Percentiles rank a stretch among this genome's conserved stretches.
phyloP scores from a whole-genome alignment of 1,284 basidiomycete species.

The Austroboletus rostrupii region DNA sequence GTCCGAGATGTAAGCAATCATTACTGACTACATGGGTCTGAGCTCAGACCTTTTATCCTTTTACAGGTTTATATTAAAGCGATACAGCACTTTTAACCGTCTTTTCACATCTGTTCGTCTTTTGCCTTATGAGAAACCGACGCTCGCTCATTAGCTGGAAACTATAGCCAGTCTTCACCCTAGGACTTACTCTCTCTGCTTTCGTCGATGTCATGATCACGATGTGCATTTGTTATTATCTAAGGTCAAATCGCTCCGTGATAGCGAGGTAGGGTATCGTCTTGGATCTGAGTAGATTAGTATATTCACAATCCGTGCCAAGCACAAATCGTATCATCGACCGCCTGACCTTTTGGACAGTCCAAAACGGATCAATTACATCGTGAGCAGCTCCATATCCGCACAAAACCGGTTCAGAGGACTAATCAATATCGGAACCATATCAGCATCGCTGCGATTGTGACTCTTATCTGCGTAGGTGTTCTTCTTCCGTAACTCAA shows the following conservation, averaged over 20 bases:
- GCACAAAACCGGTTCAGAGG: background rate
- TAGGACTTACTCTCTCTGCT: conserved; percentile 45
- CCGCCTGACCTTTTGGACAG: conserved; percentile 43
- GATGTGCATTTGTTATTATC: conserved; percentile 39
- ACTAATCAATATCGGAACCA: background rate
- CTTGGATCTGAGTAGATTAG: background rate
- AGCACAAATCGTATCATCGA: conserved; percentile 47
- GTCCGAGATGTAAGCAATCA: conserved; percentile 19
- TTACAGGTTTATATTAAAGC: conserved; percentile 15
- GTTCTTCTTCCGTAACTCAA: background rate
- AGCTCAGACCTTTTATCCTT: background rate
- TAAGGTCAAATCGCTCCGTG: conserved; percentile 33
- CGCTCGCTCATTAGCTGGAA: background rate
- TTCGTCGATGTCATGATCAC: conserved; percentile 48
- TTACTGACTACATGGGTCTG: background rate
- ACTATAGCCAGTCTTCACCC: conserved; percentile 48
- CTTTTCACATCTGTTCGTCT: conserved; percentile 13
- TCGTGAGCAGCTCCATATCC: conserved; percentile 29
- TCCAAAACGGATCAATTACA: conserved; percentile 47
- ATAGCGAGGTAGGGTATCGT: conserved; percentile 31
- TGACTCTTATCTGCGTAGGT: conserved; percentile 42
- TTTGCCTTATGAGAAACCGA: background rate
- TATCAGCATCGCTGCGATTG: conserved; percentile 36
- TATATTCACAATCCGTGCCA: background rate
- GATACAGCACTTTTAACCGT: conserved; percentile 10